Percentiles rank a stretch among this genome's conserved stretches.
Conservation (phyloP, 768 basidiomycete genomes). For the Guyanaporus albipodus region DNA sequence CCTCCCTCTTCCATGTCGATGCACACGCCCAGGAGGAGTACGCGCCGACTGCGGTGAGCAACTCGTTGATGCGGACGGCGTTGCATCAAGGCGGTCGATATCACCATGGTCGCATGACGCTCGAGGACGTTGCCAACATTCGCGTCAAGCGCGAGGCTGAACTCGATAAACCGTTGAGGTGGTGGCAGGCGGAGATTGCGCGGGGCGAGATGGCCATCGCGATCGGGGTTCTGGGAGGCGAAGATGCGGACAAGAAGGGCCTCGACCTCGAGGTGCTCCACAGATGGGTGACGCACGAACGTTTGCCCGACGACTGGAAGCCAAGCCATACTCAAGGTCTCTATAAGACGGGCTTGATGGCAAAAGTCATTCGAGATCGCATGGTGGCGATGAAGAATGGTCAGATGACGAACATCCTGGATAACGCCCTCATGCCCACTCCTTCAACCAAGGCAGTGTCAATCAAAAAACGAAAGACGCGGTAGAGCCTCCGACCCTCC, state of each 20-base stretch:
- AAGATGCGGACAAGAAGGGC: slow-evolving; percentile 36
- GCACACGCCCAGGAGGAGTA: slow-evolving; percentile 42
- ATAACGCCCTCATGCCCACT: slow-evolving; percentile 6
- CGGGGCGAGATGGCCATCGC: slow-evolving; percentile 66
- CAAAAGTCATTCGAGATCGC: slow-evolving; percentile 26
- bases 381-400: slow-evolving; percentile 22
- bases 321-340: slow-evolving; percentile 33
- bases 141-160: slow-evolving; percentile 48
- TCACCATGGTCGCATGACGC: slow-evolving; percentile 27
- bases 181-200: slow-evolving; percentile 54
- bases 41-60: slow-evolving; percentile 45
- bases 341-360: slow-evolving; percentile 22
- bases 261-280: slow-evolving; percentile 45
- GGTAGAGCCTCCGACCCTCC: too few species aligned
- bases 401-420: slow-evolving; percentile 17
- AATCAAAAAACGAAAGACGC: not conserved
- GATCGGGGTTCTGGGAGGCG: slow-evolving; percentile 43
- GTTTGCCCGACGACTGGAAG: slow-evolving; percentile 42
- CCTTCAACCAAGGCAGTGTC: not conserved
- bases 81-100: slow-evolving; percentile 34
- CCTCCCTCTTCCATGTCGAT: slow-evolving; percentile 49
- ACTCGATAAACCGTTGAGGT: slow-evolving; percentile 34
- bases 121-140: slow-evolving; percentile 42
- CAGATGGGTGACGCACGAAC: slow-evolving; percentile 51
- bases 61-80: slow-evolving; percentile 38